Evolutionary conservation across 2,329 filamentous ascomycete genomes (phyloP).

Genomic region (Calonectria henricotiae): DNA sequence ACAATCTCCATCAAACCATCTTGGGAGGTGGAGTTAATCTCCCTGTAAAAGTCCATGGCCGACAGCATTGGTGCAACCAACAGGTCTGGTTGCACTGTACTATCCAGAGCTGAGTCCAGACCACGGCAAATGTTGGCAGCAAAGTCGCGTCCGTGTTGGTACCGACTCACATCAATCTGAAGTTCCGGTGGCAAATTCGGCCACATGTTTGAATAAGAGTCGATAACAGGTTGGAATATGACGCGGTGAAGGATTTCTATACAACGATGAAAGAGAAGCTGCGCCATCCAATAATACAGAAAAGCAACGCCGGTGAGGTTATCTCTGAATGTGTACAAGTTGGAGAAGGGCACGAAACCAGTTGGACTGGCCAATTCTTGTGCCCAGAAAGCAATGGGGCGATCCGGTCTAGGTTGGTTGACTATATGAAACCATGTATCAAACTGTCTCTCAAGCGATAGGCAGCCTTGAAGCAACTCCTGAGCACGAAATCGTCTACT

Average conservation of each 20-base stretch:
- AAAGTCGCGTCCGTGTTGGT: constrained; percentile 63
- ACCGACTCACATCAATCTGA: constrained; percentile 62
- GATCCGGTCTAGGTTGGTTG: constrained; percentile 50
- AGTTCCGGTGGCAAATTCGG: constrained; percentile 59
- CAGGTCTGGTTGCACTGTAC: constrained; percentile 65
- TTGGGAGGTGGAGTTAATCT: constrained; percentile 58
- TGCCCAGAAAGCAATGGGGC: constrained; percentile 61
- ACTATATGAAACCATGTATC: constrained; percentile 64
- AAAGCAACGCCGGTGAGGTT: constrained; percentile 64
- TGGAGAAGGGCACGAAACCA: constrained; percentile 63
- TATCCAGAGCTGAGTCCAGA: constrained; percentile 65
- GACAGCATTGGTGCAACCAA: constrained; percentile 63
- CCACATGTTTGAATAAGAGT: constrained; percentile 60
- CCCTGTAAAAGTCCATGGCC: constrained; percentile 62
- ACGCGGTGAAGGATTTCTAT: constrained; percentile 64
- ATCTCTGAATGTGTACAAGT: constrained; percentile 65
- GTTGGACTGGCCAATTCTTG: constrained; percentile 54
- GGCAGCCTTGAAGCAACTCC: constrained; percentile 66
- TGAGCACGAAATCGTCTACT: constrained; percentile 64
- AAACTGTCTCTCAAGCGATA: constrained; percentile 66
- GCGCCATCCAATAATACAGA: constrained; percentile 70
- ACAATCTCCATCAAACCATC: constrained; percentile 64
- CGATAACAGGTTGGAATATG: constrained; percentile 64
- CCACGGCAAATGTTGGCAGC: constrained; percentile 68
- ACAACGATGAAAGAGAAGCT: constrained; percentile 67